Evolutionary conservation across 2,329 filamentous ascomycete species (phyloP).

Genomic region (Epichloe baconii): DNA sequence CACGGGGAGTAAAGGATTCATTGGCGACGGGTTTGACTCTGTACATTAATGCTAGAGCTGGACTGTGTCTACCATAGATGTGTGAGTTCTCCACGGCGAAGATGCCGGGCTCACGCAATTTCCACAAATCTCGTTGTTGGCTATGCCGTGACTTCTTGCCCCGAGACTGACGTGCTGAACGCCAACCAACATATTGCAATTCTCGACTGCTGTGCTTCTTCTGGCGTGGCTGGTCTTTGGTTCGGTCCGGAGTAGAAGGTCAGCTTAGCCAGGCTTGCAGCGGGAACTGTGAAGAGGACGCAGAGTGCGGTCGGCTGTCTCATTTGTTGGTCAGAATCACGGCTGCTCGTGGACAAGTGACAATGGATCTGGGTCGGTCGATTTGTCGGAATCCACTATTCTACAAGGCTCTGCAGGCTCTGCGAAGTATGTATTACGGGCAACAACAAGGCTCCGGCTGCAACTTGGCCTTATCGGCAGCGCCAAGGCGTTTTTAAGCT

Average conservation of each 20-base stretch:
- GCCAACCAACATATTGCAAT: not conserved
- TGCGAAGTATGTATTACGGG: too few relatives aligned
- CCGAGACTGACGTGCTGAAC: not conserved
- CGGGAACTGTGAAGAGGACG: not conserved
- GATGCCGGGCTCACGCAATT: too few relatives aligned
- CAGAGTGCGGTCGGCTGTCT: too few relatives aligned
- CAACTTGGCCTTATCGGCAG: too few relatives aligned
- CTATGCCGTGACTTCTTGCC: not conserved
- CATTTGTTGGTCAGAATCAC: too few relatives aligned
- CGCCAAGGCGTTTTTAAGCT: too few relatives aligned
- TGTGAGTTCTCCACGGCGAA: not conserved
- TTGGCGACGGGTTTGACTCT: not conserved
- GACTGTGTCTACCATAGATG: not conserved
- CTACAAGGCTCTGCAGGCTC: too few relatives aligned
- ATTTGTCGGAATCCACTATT: too few relatives aligned
- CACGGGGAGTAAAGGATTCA: constrained; percentile 1
- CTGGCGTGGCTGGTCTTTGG: too few relatives aligned
- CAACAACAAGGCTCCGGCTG: too few relatives aligned
- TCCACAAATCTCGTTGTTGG: not conserved
- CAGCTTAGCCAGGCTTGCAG: not conserved
- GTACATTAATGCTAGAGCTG: constrained; percentile 2
- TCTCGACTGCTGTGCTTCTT: not conserved
- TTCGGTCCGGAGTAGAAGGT: not conserved
- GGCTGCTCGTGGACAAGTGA: too few relatives aligned
- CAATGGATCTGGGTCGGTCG: too few relatives aligned